Base-by-base conservation (phyloP, 2,329 filamentous ascomycete genomes). In the Lecanosticta acicola region DNA sequence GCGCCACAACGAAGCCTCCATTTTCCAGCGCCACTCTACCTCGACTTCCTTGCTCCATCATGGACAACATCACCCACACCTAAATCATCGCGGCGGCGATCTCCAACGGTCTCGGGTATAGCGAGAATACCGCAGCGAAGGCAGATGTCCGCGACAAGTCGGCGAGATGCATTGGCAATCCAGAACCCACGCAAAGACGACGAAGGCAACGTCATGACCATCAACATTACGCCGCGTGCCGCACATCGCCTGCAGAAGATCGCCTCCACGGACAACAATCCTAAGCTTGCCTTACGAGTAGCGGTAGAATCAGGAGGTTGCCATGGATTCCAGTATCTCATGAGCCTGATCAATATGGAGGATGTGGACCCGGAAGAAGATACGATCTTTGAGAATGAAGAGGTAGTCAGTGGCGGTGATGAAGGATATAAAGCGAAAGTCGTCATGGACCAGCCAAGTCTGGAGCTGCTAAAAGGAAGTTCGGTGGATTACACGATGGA, bases 401-500 rank as follows among this genome's bases (percentile, higher is more conserved):
- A 62, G 20, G 49, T 50, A 14, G 42, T 26, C 39, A 46, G 39
- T 14, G 42, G 50, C 10, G 48, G 32, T 4, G 50, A 77, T 77
- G 20, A 71, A 71, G 4, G 74, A 68, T 65, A 64, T 14, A 64
- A 66, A 44, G 77, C 93, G n/a, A 93, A 87, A 66, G 81, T 98
- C 8, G 84, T 97, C 17, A 81, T 98, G 62, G 93, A 98, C 63
- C 80, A 84, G 56, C 80, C 88, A 2, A 95, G 89, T 41, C 70
- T 98, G 48, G 89, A 95, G 55, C 69, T 98, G 43, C 69, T 98
- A 47, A 90, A 88, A 63, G 93, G 91, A 8, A 96, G 90, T 71
- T 96, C 90, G 65, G 83, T 98, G 32, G 93, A 98, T 64, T 98
- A 90, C 62, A 96, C 90, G 0, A 93, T 86, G 78, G 93, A 97